phyloP scores from a whole-genome alignment of 2,329 filamentous ascomycete species.

The Lizonia empirigonia region DNA sequence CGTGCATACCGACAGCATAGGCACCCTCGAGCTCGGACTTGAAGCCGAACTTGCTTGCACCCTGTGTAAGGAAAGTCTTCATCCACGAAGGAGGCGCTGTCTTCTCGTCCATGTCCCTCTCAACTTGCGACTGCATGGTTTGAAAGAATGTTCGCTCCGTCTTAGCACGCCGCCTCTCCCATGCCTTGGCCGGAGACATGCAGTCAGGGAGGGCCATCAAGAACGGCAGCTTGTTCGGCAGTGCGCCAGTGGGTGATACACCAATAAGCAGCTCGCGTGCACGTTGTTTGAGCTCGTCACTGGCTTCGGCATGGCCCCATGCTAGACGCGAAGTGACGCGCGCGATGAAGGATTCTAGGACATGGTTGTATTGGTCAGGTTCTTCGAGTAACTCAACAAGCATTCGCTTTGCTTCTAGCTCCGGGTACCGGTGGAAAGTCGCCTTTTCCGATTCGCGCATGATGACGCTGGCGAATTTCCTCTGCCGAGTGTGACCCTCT shows the following conservation, averaged over 20 bases:
- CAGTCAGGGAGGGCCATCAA: conserved; percentile 53
- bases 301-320: conserved; percentile 53
- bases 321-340: conserved; percentile 55
- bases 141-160: conserved; percentile 54
- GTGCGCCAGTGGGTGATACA: conserved; percentile 54
- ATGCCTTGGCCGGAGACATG: conserved; percentile 51
- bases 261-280: conserved; percentile 54
- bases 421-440: conserved; percentile 52
- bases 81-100: conserved; percentile 51
- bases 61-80: conserved; percentile 49
- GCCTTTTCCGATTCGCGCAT: conserved; percentile 53
- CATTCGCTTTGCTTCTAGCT: conserved; percentile 53
- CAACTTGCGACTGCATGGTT: conserved; percentile 52
- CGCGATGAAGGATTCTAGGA: conserved; percentile 53
- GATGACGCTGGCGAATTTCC: conserved; percentile 54
- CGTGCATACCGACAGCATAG: conserved; percentile 56
- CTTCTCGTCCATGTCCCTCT: conserved; percentile 42
- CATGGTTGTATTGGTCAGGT: conserved; percentile 51
- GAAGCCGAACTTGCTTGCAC: conserved; percentile 49
- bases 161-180: conserved; percentile 51
- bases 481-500: conserved; percentile 51
- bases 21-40: conserved; percentile 52
- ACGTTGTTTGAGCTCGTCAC: conserved; percentile 55
- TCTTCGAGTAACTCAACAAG: conserved; percentile 53
- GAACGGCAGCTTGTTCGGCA: conserved; percentile 54